These are phyloP conservation scores for Aegilops tauschii DNA, from an alignment of 176 grass and related monocot species.

Conservation along the genomic window DNA sequence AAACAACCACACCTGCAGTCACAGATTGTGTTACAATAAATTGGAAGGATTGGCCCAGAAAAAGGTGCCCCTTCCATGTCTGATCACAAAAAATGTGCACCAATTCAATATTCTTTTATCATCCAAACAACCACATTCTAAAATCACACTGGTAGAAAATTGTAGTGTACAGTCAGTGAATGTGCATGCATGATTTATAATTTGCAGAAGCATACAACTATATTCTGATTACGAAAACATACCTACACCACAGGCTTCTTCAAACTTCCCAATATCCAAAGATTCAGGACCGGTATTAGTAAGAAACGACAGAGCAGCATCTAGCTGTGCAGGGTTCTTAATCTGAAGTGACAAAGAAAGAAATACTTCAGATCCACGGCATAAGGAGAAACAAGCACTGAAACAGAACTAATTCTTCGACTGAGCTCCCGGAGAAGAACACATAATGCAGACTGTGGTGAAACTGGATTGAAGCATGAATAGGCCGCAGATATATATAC, in stretches of 20 bases:
- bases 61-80: neutral
- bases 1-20: slow-evolving; percentile 77
- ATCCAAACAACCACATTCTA: neutral
- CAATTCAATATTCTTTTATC: neutral
- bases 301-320: slow-evolving; percentile 81
- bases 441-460: neutral
- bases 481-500: slow-evolving; percentile 37
- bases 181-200: slow-evolving; percentile 3
- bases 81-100: neutral
- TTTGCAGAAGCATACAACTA: slow-evolving; percentile 1
- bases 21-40: slow-evolving; percentile 15
- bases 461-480: neutral
- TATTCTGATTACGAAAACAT: slow-evolving; percentile 16
- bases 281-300: slow-evolving; percentile 59
- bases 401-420: neutral
- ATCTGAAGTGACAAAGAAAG: slow-evolving; percentile 50
- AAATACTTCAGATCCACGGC: neutral
- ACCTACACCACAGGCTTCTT: slow-evolving; percentile 95
- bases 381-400: neutral
- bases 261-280: slow-evolving; percentile 67
- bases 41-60: neutral
- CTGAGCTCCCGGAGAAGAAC: neutral
- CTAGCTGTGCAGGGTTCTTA: slow-evolving; percentile 78
- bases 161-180: neutral
- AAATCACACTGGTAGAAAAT: neutral